These are phyloP conservation scores for Cadophora malorum DNA, from an alignment of 2,329 filamentous ascomycete genomes.

Conservation along the genomic window DNA sequence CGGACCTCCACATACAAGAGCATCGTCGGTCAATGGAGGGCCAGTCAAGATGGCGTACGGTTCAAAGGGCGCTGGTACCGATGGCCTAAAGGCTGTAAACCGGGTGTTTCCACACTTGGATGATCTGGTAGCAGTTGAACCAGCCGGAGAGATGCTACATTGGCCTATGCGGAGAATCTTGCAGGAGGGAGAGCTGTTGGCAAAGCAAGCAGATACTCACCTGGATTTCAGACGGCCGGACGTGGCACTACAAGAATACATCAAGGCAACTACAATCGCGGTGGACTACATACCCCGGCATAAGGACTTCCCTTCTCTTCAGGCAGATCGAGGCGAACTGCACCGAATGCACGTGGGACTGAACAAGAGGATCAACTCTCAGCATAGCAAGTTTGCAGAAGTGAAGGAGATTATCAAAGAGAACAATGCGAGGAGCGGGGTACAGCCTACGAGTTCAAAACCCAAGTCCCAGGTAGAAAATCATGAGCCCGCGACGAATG, in stretches of 20 bases:
- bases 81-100: slow-evolving; percentile 32
- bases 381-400: slow-evolving; percentile 58
- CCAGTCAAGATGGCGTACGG: slow-evolving; percentile 36
- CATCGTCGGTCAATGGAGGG: slow-evolving; percentile 38
- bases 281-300: slow-evolving; percentile 79
- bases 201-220: slow-evolving; percentile 66
- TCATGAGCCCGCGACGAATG: slow-evolving; percentile 17
- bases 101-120: slow-evolving; percentile 51
- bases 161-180: slow-evolving; percentile 60
- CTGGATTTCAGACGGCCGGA: slow-evolving; percentile 72
- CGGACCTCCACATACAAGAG: slow-evolving; percentile 36
- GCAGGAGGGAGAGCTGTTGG: slow-evolving; percentile 57
- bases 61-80: slow-evolving; percentile 27
- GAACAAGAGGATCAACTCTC: slow-evolving; percentile 56
- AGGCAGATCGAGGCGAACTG: slow-evolving; percentile 58
- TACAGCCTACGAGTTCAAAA: slow-evolving; percentile 41
- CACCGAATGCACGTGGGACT: slow-evolving; percentile 57
- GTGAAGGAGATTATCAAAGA: slow-evolving; percentile 67
- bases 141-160: slow-evolving; percentile 41
- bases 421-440: slow-evolving; percentile 68
- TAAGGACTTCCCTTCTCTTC: slow-evolving; percentile 72
- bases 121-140: slow-evolving; percentile 49
- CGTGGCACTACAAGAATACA: slow-evolving; percentile 81
- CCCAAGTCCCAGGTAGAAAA: neutral
- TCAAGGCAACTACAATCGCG: slow-evolving; percentile 80